Percentiles rank a stretch among this genome's conserved stretches.
These are phyloP conservation scores for Tylopilus felleus DNA, from an alignment of 768 basidiomycete species.

Conservation along the genomic window DNA sequence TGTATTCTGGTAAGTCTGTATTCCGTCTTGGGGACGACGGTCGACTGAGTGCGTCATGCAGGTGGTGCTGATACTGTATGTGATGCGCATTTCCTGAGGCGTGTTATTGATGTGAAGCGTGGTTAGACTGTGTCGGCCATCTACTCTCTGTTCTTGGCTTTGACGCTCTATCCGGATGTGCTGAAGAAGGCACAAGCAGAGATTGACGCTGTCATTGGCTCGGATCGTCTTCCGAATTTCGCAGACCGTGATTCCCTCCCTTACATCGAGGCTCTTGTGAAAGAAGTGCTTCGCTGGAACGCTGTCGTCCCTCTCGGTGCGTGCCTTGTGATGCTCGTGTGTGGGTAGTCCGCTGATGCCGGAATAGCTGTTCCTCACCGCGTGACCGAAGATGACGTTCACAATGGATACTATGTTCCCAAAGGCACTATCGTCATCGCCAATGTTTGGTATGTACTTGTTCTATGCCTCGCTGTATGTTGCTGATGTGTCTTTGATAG, in stretches of 20 bases:
- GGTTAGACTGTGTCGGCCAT: slow-evolving; percentile 58
- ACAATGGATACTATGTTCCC: slow-evolving; percentile 60
- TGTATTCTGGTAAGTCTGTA: slow-evolving; percentile 25
- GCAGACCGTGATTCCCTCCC: slow-evolving; percentile 56
- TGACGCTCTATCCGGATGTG: slow-evolving; percentile 54
- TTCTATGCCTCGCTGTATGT: slow-evolving; percentile 11
- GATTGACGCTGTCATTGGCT: slow-evolving; percentile 57
- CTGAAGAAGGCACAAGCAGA: slow-evolving; percentile 60
- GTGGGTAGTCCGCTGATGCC: slow-evolving; percentile 29
- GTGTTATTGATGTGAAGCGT: slow-evolving; percentile 5
- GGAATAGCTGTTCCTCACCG: slow-evolving; percentile 42
- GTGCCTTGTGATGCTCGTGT: slow-evolving; percentile 23
- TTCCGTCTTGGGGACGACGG: slow-evolving; percentile 3
- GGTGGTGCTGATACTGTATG: slow-evolving; percentile 48
- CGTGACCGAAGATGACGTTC: slow-evolving; percentile 56
- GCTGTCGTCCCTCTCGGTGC: slow-evolving; percentile 38
- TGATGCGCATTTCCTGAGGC: background rate
- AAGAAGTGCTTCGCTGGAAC: slow-evolving; percentile 52
- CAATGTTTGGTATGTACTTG: slow-evolving; percentile 19
- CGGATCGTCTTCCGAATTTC: slow-evolving; percentile 58
- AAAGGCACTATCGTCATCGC: slow-evolving; percentile 35
- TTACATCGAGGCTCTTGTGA: slow-evolving; percentile 56
- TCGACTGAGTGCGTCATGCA: slow-evolving; percentile 8
- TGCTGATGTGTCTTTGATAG: slow-evolving; percentile 6
- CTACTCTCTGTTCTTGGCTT: slow-evolving; percentile 59